Evolutionary conservation across 441 rosid species (phyloP).

Genomic region (Adansonia rubrostipa): DNA sequence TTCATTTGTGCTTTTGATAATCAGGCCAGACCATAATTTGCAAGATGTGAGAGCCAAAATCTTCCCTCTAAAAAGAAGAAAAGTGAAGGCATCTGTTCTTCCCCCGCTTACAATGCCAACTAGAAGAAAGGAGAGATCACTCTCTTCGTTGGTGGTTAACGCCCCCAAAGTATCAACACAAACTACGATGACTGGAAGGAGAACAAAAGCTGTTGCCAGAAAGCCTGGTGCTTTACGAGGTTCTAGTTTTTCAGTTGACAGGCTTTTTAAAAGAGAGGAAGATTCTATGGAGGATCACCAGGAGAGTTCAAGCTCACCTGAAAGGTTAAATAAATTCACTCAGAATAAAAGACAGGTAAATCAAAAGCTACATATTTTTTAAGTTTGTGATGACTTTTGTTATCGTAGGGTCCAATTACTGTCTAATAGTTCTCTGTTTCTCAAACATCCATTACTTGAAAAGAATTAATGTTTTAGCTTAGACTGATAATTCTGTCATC

Average conservation of each 20-base stretch:
- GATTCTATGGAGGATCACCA: constrained; percentile 49
- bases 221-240: constrained; percentile 49
- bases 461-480: background rate
- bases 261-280: constrained; percentile 56
- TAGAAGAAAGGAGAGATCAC: constrained; percentile 7
- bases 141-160: constrained; percentile 1
- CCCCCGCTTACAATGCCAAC: background rate
- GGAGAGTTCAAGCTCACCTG: constrained; percentile 57
- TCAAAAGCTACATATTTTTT: constrained; percentile 24
- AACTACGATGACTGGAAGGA: constrained; percentile 49
- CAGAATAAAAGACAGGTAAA: constrained; percentile 60
- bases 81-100: background rate
- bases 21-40: constrained; percentile 1
- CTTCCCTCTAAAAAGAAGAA: background rate
- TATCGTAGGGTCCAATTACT: constrained; percentile 3
- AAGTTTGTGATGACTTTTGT: constrained; percentile 16
- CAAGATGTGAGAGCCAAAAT: constrained; percentile 8
- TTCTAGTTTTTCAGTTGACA: constrained; percentile 46
- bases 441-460: background rate
- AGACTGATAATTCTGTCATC: constrained; percentile 17
- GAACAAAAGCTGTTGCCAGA: constrained; percentile 55
- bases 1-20: background rate
- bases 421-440: background rate
- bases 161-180: constrained; percentile 1
- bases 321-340: constrained; percentile 48